Base-by-base conservation (phyloP, 306 rosid genomes). In the Malus fusca region DNA sequence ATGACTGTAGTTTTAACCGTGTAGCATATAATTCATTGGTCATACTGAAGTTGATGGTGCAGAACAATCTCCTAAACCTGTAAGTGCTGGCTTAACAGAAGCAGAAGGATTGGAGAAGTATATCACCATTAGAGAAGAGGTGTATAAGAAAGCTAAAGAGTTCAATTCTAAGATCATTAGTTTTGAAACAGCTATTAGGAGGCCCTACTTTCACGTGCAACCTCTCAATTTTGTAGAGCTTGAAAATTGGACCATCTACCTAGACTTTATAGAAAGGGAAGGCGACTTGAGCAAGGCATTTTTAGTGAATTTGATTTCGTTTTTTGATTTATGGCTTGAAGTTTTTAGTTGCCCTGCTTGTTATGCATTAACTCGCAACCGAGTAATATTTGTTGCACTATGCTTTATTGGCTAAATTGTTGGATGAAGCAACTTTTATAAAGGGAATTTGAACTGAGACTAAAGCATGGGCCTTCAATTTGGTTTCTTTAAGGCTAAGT, bases 71-170 rank as follows among this genome's bases (percentile, higher is more conserved):
- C 82, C 88, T 81, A 94, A 94, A 88, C 85, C 86, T 79, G 92
- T 78, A 82, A 90, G 90, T 90, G 92, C 90, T 81, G 91, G 97
- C 83, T 84, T 89, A 90, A 77, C 96, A 83, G 98, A 96, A 80
- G 98, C 97, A 71, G 98, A 90, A 69, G 97, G 90, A 90, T 89
- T 96, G 98, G 97, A 89, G 97, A 92, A 96, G 97, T 96, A 90
- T 87, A 85, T 96, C 83, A 87, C 89, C 88, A 52, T 92, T 84
- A 91, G 97, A 88, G 99, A 96, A 90, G 99, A 96, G 89, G 85
- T 88, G 85, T 96, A 92, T 88, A 92, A 84, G 91, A 92, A 92
- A 86, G 96, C 99, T 82, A 92, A 96, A 81, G 99, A 96, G 91
- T 92, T 96, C 75, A 97, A 90, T 84, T 92, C 97, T 81, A 96